A percentile compares a stretch with the other conserved stretches of the same genome.
Conservation (phyloP, 2,329 filamentous ascomycete species). For the Dactylellina parvicollis region DNA sequence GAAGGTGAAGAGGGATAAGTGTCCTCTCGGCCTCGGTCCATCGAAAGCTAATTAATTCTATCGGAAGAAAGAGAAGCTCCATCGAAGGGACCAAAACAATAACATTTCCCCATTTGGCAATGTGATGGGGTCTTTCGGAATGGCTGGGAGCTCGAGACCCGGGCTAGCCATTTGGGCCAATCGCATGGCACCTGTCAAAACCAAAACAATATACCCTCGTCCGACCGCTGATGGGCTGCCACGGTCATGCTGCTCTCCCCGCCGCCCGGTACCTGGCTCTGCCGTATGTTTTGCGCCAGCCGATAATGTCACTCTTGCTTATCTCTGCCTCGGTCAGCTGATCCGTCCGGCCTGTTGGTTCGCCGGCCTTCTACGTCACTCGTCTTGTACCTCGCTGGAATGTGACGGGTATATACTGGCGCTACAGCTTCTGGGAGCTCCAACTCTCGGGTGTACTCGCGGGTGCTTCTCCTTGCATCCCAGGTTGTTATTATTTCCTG, state of each 20-base stretch:
- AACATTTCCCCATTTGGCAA: constrained; percentile 54
- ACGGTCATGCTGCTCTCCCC: not conserved
- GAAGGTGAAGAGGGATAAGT: constrained; percentile 28
- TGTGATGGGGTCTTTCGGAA: constrained; percentile 51
- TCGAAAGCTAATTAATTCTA: constrained; percentile 16
- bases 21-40: constrained; percentile 2
- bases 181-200: constrained; percentile 30
- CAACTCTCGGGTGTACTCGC: too few relatives aligned
- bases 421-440: too few relatives aligned
- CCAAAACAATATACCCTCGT: constrained; percentile 33
- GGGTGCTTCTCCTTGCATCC: too few relatives aligned
- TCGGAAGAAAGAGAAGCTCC: not conserved
- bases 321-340: constrained; percentile 26
- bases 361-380: constrained; percentile 4
- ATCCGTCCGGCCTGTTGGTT: constrained; percentile 21
- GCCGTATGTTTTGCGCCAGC: constrained; percentile 12
- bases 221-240: constrained; percentile 19
- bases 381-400: not conserved
- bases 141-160: constrained; percentile 25
- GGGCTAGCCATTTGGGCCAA: constrained; percentile 19
- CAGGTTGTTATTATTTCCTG: too few relatives aligned
- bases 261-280: constrained; percentile 4
- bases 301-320: constrained; percentile 24
- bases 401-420: not conserved
- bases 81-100: constrained; percentile 50